Conservation (phyloP, 192 early-diverging fungal species). For the Tieghemiomyces parasiticus region DNA sequence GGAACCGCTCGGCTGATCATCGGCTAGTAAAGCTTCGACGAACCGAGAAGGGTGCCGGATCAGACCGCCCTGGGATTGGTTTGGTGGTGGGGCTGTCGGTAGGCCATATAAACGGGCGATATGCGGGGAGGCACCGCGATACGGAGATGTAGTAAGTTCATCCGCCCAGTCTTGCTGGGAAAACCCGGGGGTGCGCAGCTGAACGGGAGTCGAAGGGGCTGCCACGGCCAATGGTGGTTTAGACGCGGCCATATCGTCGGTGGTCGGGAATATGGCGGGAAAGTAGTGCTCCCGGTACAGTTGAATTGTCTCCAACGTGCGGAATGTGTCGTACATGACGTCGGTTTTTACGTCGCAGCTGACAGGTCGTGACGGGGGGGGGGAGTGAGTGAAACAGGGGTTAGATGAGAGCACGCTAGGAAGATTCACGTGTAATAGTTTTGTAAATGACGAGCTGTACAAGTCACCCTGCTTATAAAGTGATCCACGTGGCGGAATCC, state of each 20-base stretch:
- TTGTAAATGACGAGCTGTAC: no score
- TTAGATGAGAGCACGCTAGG: no score
- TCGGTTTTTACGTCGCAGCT: constrained; percentile 3
- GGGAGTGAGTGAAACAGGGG: no score
- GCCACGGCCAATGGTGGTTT: background rate
- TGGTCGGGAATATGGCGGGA: background rate
- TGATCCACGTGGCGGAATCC: no score
- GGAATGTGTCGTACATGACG: constrained; percentile 5
- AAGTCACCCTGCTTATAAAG: no score
- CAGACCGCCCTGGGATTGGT: background rate
- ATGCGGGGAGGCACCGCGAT: background rate
- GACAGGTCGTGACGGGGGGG: no score
- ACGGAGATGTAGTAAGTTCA: background rate
- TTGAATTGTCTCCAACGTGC: background rate
- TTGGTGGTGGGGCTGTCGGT: background rate
- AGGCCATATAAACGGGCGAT: background rate
- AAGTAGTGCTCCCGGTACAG: constrained; percentile 9
- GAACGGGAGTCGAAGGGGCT: background rate
- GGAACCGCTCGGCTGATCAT: background rate
- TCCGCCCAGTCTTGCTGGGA: background rate
- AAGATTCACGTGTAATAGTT: no score
- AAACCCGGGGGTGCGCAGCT: background rate
- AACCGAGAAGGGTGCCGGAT: background rate
- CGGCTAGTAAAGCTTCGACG: background rate
- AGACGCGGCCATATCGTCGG: background rate